Evolutionary conservation across 2,329 filamentous ascomycete genomes (phyloP).

Genomic region (Phaeomoniella chlamydospora): DNA sequence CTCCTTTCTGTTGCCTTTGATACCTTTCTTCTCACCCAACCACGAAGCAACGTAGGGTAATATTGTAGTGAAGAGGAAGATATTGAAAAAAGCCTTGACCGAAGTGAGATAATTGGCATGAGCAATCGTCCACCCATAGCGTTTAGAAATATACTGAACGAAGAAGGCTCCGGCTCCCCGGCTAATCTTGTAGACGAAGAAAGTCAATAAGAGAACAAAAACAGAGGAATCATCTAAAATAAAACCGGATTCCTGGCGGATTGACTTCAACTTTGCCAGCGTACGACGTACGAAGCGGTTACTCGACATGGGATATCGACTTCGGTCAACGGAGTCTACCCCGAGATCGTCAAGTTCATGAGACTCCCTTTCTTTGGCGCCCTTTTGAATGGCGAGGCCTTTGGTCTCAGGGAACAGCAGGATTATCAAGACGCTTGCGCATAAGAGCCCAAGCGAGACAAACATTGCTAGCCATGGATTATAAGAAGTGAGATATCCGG

Average conservation of each 20-base stretch:
- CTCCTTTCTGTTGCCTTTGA: constrained; percentile 26
- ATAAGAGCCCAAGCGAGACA: background rate
- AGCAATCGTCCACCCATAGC: constrained; percentile 33
- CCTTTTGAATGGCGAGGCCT: background rate
- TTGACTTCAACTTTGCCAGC: background rate
- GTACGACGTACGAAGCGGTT: background rate
- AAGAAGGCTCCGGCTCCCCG: constrained; percentile 31
- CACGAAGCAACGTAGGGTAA: constrained; percentile 26
- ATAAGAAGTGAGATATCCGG: background rate
- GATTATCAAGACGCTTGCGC: background rate
- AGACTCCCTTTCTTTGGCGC: background rate
- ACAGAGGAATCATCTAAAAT: background rate
- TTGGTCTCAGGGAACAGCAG: background rate
- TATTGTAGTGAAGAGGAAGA: constrained; percentile 30
- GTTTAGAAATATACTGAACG: constrained; percentile 37
- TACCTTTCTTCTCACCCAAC: constrained; percentile 18
- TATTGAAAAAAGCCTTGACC: constrained; percentile 30
- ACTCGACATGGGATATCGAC: background rate
- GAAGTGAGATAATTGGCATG: constrained; percentile 27
- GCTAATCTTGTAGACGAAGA: constrained; percentile 33
- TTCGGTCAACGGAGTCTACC: background rate
- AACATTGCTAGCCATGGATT: background rate
- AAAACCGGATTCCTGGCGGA: background rate
- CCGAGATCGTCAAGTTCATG: constrained; percentile 1
- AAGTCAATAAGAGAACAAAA: constrained; percentile 15